These are phyloP conservation scores for Aristolochia californica DNA, from an alignment of 164 flowering plant species.

Conservation along the genomic window DNA sequence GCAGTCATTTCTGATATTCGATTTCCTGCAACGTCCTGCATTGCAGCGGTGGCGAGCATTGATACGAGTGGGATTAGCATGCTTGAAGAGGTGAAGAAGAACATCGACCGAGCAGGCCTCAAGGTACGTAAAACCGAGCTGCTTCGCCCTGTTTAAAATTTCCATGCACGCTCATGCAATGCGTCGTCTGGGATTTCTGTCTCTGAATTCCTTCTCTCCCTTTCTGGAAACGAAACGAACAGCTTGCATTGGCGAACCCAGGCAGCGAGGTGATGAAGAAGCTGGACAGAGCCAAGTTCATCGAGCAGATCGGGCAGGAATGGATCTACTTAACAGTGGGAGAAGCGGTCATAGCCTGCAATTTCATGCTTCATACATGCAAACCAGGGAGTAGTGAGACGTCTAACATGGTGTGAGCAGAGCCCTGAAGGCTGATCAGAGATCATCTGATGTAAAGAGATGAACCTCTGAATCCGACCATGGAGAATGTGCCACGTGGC, in stretches of 20 bases:
- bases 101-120: slow-evolving; percentile 35
- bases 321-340: slow-evolving; percentile 57
- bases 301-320: slow-evolving; percentile 48
- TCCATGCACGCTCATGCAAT: no score
- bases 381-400: slow-evolving; percentile 18
- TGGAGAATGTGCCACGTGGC: no score
- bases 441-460: no score
- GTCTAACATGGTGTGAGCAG: slow-evolving; percentile 20
- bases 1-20: no score
- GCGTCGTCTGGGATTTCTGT: no score
- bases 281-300: slow-evolving; percentile 44
- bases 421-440: no score
- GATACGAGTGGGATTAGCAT: slow-evolving; percentile 82
- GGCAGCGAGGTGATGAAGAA: slow-evolving; percentile 75
- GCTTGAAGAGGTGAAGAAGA: slow-evolving; percentile 62
- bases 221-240: not conserved
- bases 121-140: slow-evolving; percentile 46
- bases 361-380: slow-evolving; percentile 44
- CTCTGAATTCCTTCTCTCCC: no score
- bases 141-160: no score
- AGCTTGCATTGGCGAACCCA: slow-evolving; percentile 74
- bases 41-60: slow-evolving; percentile 55
- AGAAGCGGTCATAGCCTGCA: slow-evolving; percentile 66
- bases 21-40: no score
- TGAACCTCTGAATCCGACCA: no score